Conservation (phyloP, 2,329 filamentous ascomycete genomes). For the Neobulgaria alba region DNA sequence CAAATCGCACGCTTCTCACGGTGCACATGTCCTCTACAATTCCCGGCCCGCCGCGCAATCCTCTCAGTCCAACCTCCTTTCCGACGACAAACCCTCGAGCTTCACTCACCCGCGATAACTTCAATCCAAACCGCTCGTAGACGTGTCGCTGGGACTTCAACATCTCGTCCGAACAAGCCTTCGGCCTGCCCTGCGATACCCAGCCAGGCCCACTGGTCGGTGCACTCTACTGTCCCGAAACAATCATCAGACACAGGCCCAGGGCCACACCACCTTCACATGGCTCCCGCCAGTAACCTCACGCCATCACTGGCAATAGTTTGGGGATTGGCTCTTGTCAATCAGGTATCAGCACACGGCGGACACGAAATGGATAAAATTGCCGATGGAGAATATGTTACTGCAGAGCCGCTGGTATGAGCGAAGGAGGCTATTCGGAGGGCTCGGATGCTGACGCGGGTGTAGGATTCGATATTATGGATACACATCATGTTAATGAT, state of each 20-base stretch:
- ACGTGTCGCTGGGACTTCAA: too few species aligned
- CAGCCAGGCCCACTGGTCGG: background rate
- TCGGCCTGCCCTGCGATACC: too few species aligned
- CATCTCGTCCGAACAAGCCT: too few species aligned
- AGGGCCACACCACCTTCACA: slow-evolving; percentile 9
- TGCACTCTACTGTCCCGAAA: slow-evolving; percentile 2
- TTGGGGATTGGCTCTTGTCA: slow-evolving; percentile 12
- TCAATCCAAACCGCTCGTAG: too few species aligned
- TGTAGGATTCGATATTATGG: slow-evolving; percentile 80
- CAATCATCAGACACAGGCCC: slow-evolving; percentile 4
- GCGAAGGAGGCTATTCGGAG: background rate
- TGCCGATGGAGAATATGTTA: slow-evolving; percentile 59
- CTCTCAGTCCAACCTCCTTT: too few species aligned
- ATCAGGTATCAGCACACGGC: slow-evolving; percentile 20
- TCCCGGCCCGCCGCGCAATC: too few species aligned
- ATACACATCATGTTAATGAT: slow-evolving; percentile 85
- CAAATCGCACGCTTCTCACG: too few species aligned
- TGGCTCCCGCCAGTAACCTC: slow-evolving; percentile 6
- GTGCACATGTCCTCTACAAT: too few species aligned
- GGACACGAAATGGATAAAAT: slow-evolving; percentile 50
- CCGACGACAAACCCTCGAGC: too few species aligned
- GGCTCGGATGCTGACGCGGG: slow-evolving; percentile 29
- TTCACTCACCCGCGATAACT: too few species aligned
- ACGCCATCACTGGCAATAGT: slow-evolving; percentile 7
- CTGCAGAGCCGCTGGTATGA: slow-evolving; percentile 61